Evolutionary conservation across 192 early-diverging fungal species (phyloP), one percentile per base, ranked within the genome.

Genomic region (Powellomyces hirtus): DNA sequence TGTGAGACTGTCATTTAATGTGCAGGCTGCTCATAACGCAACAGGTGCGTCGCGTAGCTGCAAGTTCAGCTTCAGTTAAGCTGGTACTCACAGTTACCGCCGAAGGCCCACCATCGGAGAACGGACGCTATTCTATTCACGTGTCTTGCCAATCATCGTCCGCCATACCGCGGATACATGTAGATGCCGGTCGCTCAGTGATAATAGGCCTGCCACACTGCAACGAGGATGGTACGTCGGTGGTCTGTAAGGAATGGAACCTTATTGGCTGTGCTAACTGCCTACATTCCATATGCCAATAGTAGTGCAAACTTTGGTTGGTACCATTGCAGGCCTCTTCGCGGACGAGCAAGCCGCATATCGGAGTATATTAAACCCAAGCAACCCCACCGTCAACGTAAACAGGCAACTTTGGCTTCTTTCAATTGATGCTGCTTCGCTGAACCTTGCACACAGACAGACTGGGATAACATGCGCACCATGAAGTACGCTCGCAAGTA

Each of bases 401-500:
- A 8, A 42, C 18, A 42, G 8, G 40, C 8, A 42, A 37, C 27
- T 60, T 20, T n/a, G n/a, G 8, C 33, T 52, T 42, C 40, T 42
- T 42, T 11, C 14, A 20, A 7, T 22, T 22, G 22, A 10, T 22
- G 50, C 22, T 52, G 13, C 16, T 26, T 8, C 8, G 7, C 50
- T 24, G 22, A 24, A 22, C 50, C 22, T 8, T 22, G 40, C n/a
- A 4, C n/a, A 14, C 29, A 66, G 62, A 67, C 62, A 31, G 56
- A 77, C 33, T 44, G 44, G 33, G 71, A 74, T 20, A 84, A 78
- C 30, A 87, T 92, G 73, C 79, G 88, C 24, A 85, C 88, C 6
- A 77, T 98, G 38, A 95, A 95, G 71, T 97, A 90, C 69, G 86
- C 94, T 0, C 77, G 90, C 16, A 79, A 88, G 51, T 96, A 96